Base-by-base conservation (phyloP, 208 protist genomes). In the Leishmania aethiopica region DNA sequence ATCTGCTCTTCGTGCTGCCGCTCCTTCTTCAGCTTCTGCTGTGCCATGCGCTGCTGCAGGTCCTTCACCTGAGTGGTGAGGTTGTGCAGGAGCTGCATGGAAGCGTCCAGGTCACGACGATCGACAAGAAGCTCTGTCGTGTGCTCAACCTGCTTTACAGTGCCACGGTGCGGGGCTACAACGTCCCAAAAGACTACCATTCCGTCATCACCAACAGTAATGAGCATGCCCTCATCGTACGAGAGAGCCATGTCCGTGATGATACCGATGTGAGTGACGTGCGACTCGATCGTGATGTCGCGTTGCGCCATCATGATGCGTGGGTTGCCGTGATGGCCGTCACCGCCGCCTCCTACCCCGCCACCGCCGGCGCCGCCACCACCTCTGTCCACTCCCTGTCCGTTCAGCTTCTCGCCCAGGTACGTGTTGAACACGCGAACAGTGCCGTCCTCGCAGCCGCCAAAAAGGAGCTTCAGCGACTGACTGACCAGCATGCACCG, bases 101-200 rank as follows among this genome's bases (percentile, higher is more conserved):
- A 95, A 59, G 95, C 91, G 84, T 99, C 97, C 35, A 99, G 91
- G 78, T 99, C 97, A 55, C 84, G 84, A 75, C 94, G 94, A 57
- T 98, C 96, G 71, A 99, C 96, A 17, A 99, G 93, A 51, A 99
- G 89, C 88, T 99, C 97, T 59, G 97, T 97, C 25, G 95, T 93
- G 87, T 93, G 99, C 75, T 95, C 92, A 57, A 96, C 75, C 86
- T 98, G 95, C 77, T 88, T 88, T 7, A 89, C 86, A 8, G 87
- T 73, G 28, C 88, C 88, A 55, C 96, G 94, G 73, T 99, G 97
- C 60, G 96, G 96, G 17, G 97, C 97, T 2, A 96, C 88, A 40
- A 99, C 90, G 76, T 98, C 93, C 91, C 94, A 98, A 78, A 98
- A 94, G 55, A 96, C 92, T 28, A 99, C 88, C 47, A 91, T 88